These are phyloP conservation scores for Plantago elongata DNA, from an alignment of 257 asterid species.

Conservation along the genomic window DNA sequence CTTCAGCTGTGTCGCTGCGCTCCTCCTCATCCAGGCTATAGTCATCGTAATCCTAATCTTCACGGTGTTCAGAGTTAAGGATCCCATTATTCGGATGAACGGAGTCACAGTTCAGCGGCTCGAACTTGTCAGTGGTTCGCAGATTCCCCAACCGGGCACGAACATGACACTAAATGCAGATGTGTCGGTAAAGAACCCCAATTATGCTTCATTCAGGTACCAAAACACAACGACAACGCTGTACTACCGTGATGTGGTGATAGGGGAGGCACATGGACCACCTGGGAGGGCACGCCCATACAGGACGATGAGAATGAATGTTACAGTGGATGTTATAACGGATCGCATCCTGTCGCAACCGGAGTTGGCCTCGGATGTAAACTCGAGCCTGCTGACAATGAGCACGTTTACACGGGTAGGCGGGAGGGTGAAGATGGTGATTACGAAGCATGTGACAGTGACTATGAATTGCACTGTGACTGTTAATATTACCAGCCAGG, in stretches of 20 bases:
- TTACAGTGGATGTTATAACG: constrained; percentile 55
- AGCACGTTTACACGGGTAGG: constrained; percentile 51
- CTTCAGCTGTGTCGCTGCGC: constrained; percentile 30
- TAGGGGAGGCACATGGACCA: constrained; percentile 80
- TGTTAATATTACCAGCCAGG: constrained; percentile 41
- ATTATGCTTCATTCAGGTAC: constrained; percentile 58
- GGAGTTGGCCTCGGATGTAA: constrained; percentile 38
- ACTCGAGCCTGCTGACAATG: constrained; percentile 43
- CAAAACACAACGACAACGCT: constrained; percentile 58
- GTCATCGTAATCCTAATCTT: constrained; percentile 44
- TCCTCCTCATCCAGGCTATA: constrained; percentile 44
- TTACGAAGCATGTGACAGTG: constrained; percentile 50
- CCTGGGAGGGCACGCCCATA: constrained; percentile 68
- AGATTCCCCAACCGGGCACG: constrained; percentile 49
- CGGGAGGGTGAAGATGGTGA: constrained; percentile 54
- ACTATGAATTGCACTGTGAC: constrained; percentile 67
- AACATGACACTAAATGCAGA: constrained; percentile 66
- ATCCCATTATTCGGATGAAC: constrained; percentile 56
- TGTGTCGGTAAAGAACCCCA: constrained; percentile 74
- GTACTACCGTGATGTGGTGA: constrained; percentile 42
- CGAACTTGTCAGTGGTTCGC: constrained; percentile 33
- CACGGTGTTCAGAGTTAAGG: constrained; percentile 60
- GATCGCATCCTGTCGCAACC: constrained; percentile 47
- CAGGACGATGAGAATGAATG: constrained; percentile 66
- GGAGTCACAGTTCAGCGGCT: constrained; percentile 33